These are phyloP conservation scores for Paramecium octaurelia DNA, from an alignment of 73 alveolate genomes.

Conservation along the genomic window DNA sequence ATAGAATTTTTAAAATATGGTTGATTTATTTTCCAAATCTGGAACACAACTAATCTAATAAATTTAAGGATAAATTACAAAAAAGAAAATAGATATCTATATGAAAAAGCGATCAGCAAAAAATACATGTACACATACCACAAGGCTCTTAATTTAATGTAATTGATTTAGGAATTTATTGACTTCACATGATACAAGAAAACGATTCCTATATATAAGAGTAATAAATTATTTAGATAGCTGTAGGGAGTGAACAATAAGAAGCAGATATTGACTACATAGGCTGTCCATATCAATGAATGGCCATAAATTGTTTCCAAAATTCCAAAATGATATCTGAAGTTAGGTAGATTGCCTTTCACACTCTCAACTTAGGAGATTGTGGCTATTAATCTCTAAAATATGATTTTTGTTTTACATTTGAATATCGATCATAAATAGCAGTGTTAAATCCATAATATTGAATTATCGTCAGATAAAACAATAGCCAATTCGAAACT, in stretches of 20 bases:
- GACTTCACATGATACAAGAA: not conserved
- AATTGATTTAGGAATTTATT: not conserved
- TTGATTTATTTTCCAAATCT: not conserved
- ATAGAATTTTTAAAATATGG: not conserved
- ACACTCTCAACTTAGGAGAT: not conserved
- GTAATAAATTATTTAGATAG: not conserved
- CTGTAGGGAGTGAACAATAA: not conserved
- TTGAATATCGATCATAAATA: not conserved
- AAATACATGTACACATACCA: not conserved
- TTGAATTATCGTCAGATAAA: not conserved
- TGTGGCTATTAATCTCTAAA: not conserved
- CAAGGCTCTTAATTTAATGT: not conserved
- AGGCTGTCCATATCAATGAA: conserved; percentile 15
- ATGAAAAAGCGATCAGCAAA: not conserved
- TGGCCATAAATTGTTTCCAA: not conserved
- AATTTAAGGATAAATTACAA: not conserved
- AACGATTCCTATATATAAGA: not conserved
- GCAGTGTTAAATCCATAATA: not conserved
- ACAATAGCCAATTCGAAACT: not conserved
- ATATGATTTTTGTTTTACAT: not conserved
- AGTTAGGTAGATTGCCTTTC: not conserved
- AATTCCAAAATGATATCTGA: not conserved
- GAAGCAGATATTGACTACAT: not conserved
- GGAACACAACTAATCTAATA: conserved; percentile 3
- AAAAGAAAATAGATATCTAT: not conserved